These are phyloP conservation scores for Aspergillus glaucus DNA, from an alignment of 2,329 filamentous ascomycete species.

Conservation along the genomic window DNA sequence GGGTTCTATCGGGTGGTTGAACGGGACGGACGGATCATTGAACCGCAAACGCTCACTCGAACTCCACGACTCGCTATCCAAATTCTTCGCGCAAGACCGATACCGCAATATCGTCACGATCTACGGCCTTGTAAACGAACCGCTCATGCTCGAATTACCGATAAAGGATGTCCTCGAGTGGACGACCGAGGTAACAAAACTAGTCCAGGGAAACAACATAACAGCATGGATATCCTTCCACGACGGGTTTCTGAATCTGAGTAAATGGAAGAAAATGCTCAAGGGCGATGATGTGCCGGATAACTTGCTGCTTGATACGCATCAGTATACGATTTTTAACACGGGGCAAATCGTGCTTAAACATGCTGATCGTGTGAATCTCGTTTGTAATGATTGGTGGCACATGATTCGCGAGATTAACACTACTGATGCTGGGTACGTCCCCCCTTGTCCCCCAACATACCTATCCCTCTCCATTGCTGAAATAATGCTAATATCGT, in stretches of 20 bases:
- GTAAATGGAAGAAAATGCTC: slow-evolving; percentile 83
- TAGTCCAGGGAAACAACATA: slow-evolving; percentile 72
- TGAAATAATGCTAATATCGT: neutral
- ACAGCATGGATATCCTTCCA: slow-evolving; percentile 72
- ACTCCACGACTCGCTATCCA: slow-evolving; percentile 76
- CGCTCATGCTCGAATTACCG: slow-evolving; percentile 70
- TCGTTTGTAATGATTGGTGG: slow-evolving; percentile 84
- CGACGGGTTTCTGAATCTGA: slow-evolving; percentile 87
- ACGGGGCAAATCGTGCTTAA: slow-evolving; percentile 72
- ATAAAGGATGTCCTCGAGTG: slow-evolving; percentile 65
- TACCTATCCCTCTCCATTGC: neutral
- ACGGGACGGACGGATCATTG: slow-evolving; percentile 72
- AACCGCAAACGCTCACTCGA: slow-evolving; percentile 80
- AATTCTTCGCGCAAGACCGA: slow-evolving; percentile 87
- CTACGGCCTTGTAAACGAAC: slow-evolving; percentile 94
- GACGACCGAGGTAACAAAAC: slow-evolving; percentile 66
- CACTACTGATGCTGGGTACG: slow-evolving; percentile 61
- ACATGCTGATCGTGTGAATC: slow-evolving; percentile 76
- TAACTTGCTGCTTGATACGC: slow-evolving; percentile 79
- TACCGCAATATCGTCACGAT: slow-evolving; percentile 89
- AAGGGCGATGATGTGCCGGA: slow-evolving; percentile 55
- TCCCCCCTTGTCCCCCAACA: neutral
- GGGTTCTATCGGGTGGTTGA: slow-evolving; percentile 78
- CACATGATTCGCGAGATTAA: slow-evolving; percentile 67
- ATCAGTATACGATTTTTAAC: slow-evolving; percentile 99